Evolutionary conservation across 371 early-diverging fungal genomes (phyloP).

Genomic region (Sporodiniella umbellata): DNA sequence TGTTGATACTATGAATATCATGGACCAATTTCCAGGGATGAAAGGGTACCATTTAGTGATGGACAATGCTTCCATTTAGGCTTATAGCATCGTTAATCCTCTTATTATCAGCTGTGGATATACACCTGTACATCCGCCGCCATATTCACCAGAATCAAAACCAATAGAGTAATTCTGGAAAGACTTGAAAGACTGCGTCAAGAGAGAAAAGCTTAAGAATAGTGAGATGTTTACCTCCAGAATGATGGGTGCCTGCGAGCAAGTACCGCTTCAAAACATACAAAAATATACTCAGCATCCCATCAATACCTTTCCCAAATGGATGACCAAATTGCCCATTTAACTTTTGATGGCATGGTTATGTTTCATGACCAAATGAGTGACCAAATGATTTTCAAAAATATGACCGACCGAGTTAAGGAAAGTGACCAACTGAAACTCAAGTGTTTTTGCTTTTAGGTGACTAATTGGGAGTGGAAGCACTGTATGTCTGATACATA

Average conservation of each 20-base stretch:
- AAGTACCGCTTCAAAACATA: not conserved
- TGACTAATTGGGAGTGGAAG: too few relatives aligned
- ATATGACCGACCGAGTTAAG: too few relatives aligned
- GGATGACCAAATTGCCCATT: not conserved
- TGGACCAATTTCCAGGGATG: conserved; percentile 13
- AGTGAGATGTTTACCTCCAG: not conserved
- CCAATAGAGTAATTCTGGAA: conserved; percentile 13
- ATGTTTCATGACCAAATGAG: too few relatives aligned
- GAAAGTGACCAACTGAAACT: too few relatives aligned
- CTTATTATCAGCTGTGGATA: conserved; percentile 3
- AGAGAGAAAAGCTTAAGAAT: not conserved
- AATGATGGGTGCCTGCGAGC: conserved; percentile 5
- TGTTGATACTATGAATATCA: conserved; percentile 14
- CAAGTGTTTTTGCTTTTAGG: too few relatives aligned
- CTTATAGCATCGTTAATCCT: not conserved
- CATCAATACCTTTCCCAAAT: not conserved
- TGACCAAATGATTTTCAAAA: too few relatives aligned
- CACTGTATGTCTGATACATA: too few relatives aligned
- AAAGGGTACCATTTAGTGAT: conserved; percentile 7
- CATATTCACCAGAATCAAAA: conserved; percentile 7
- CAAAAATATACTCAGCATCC: conserved; percentile 6
- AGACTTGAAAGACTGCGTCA: conserved; percentile 1
- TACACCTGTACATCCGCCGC: conserved; percentile 4
- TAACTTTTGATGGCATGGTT: too few relatives aligned
- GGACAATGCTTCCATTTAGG: conserved; percentile 11